These are phyloP conservation scores for Beauveria scarabaeidicola DNA, from an alignment of 2,329 filamentous ascomycete species.

Conservation along the genomic window DNA sequence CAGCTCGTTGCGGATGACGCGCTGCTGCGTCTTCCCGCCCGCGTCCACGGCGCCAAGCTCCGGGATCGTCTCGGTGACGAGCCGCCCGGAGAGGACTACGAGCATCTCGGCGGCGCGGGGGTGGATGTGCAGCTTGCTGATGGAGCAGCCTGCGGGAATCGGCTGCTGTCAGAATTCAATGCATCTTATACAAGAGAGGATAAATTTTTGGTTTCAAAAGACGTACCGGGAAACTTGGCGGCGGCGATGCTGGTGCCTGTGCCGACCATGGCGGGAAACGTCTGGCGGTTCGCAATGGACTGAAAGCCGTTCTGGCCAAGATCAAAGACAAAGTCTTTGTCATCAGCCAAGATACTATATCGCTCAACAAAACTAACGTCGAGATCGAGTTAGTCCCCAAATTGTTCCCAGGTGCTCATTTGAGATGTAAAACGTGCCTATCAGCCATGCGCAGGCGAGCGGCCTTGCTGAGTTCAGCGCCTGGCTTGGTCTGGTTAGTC, in stretches of 20 bases:
- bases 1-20: conserved; percentile 35
- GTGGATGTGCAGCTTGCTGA: conserved; percentile 50
- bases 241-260: conserved; percentile 43
- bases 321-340: conserved; percentile 41
- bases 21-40: conserved; percentile 28
- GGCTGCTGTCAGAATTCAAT: too few species aligned
- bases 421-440: conserved; percentile 20
- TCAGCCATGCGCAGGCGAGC: conserved; percentile 32
- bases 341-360: conserved; percentile 32
- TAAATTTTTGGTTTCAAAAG: too few species aligned
- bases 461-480: conserved; percentile 23
- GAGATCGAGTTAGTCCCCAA: conserved; percentile 11
- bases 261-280: conserved; percentile 47
- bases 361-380: conserved; percentile 31
- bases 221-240: conserved; percentile 36
- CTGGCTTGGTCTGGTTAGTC: neutral
- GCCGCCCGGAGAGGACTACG: conserved; percentile 38
- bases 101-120: conserved; percentile 46
- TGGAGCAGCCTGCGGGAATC: conserved; percentile 34
- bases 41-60: conserved; percentile 40
- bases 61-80: conserved; percentile 43
- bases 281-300: conserved; percentile 44
- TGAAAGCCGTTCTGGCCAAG: conserved; percentile 40
- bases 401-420: neutral
- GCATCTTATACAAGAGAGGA: too few species aligned